A percentile compares a stretch with the other conserved stretches of the same genome.
Evolutionary conservation across 305 asterid genomes (phyloP).

Genomic region (Fraxinus paxiana): DNA sequence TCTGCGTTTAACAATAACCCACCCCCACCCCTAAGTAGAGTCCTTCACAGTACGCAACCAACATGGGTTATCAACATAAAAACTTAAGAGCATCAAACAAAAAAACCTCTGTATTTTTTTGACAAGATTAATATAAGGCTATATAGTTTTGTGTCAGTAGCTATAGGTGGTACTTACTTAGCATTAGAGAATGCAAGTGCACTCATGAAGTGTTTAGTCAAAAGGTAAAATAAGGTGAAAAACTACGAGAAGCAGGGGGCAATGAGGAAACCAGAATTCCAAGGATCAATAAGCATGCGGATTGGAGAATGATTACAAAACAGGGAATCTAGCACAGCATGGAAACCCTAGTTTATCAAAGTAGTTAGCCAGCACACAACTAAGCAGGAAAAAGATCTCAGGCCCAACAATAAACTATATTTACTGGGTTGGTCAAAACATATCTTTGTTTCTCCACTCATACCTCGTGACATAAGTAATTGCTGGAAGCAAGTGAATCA

Average conservation of each 20-base stretch:
- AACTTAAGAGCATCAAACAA: neutral
- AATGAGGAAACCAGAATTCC: neutral
- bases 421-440: neutral
- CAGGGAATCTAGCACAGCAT: neutral
- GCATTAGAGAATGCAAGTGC: neutral
- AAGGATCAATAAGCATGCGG: neutral
- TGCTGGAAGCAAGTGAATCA: neutral
- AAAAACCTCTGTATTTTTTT: neutral
- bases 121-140: neutral
- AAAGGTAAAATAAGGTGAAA: neutral
- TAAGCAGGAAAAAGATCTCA: neutral
- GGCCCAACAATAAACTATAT: neutral
- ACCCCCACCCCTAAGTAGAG: neutral
- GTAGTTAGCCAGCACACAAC: neutral
- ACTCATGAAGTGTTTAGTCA: neutral
- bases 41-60: neutral
- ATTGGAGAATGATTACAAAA: neutral
- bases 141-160: neutral
- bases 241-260: neutral
- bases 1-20: neutral
- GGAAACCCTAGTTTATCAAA: neutral
- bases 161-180: neutral
- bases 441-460: neutral
- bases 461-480: neutral
- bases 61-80: neutral